Percentiles rank a stretch among this genome's conserved stretches.
Evolutionary conservation across 1,139 yeast species (phyloP).

Genomic region (Yarrowia galli): DNA sequence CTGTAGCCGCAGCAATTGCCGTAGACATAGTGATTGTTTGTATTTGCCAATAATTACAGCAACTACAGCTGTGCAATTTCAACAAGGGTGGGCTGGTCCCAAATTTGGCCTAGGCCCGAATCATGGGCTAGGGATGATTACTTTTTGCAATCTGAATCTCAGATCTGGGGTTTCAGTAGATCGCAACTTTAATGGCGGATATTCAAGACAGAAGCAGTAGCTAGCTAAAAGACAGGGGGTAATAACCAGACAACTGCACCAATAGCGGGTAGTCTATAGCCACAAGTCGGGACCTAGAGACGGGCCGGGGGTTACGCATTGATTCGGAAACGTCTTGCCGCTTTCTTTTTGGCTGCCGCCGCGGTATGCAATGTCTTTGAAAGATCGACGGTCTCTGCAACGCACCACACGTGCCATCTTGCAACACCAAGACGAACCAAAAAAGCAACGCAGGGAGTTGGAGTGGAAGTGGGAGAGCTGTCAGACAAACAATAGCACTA

Average conservation of each 20-base stretch:
- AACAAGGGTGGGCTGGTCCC: constrained; percentile 12
- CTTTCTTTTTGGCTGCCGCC: constrained; percentile 18
- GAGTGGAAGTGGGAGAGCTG: neutral
- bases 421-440: neutral
- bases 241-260: neutral
- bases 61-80: too few relatives aligned
- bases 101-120: neutral
- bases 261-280: neutral
- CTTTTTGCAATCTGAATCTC: neutral
- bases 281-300: neutral
- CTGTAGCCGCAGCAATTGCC: too few relatives aligned
- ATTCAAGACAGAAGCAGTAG: too few relatives aligned
- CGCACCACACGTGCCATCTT: constrained; percentile 17
- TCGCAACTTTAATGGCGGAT: neutral
- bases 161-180: constrained; percentile 28
- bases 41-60: too few relatives aligned
- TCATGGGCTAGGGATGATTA: neutral
- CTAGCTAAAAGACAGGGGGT: too few relatives aligned
- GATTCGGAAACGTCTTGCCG: neutral
- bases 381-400: constrained; percentile 19
- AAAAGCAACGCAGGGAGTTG: constrained; percentile 9
- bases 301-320: neutral
- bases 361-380: constrained; percentile 30
- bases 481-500: neutral
- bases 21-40: too few relatives aligned